Percentiles rank a stretch among this genome's conserved stretches.
Conservation (phyloP, 139 green algal species). For the Nannochloris sp. region DNA sequence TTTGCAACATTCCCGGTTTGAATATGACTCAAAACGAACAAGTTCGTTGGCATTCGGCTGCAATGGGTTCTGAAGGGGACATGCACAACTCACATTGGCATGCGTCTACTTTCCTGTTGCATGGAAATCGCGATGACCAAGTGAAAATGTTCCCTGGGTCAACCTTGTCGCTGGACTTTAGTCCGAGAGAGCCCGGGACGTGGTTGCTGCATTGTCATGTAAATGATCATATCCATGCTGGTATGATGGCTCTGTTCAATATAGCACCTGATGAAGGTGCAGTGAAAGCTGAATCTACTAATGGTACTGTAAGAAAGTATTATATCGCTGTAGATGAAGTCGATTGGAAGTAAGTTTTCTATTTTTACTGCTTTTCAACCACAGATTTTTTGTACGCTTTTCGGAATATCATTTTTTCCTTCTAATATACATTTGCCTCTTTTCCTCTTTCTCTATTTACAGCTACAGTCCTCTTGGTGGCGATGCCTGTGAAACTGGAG, state of each 20-base stretch:
- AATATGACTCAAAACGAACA: conserved; percentile 12
- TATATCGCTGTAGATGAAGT: conserved; percentile 51
- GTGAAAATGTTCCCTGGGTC: conserved; percentile 35
- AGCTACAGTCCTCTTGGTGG: conserved; percentile 34
- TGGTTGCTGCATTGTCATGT: conserved; percentile 61
- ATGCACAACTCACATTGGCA: conserved; percentile 35
- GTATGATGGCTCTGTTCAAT: conserved; percentile 49
- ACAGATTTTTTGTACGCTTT: too few species aligned
- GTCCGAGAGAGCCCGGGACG: conserved; percentile 22
- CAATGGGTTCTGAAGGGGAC: conserved; percentile 26
- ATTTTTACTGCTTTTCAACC: conserved; percentile 9
- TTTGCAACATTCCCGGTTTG: conserved; percentile 17
- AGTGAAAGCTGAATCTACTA: background rate
- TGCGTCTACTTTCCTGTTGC: conserved; percentile 13
- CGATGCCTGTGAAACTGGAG: conserved; percentile 32
- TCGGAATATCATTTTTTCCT: too few species aligned
- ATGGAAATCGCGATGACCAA: conserved; percentile 37
- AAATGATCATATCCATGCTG: conserved; percentile 45
- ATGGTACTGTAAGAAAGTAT: conserved; percentile 27
- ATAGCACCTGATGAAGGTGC: conserved; percentile 1
- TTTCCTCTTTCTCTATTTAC: too few species aligned
- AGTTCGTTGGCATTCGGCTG: conserved; percentile 30
- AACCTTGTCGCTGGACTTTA: conserved; percentile 25
- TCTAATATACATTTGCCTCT: too few species aligned
- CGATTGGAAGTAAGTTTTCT: too few species aligned